Evolutionary conservation across 1,284 basidiomycete species (phyloP).

Genomic region (Ganoderma sinense): DNA sequence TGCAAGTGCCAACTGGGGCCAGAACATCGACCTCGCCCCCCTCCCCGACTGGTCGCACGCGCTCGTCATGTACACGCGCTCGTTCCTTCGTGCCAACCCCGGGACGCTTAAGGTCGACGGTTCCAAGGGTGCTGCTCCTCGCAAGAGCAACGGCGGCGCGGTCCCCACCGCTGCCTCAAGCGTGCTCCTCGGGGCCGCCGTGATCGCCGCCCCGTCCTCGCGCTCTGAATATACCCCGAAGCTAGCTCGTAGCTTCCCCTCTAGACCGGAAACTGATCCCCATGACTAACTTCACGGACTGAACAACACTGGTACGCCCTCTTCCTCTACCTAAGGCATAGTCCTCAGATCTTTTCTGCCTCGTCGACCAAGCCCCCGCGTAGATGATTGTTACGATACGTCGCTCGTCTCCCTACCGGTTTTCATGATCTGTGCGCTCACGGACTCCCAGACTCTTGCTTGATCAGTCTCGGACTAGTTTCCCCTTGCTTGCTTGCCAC

Average conservation of each 20-base stretch:
- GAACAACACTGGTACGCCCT: constrained; percentile 8
- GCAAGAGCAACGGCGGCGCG: too few relatives aligned
- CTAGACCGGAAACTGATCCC: neutral
- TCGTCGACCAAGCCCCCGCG: constrained; percentile 26
- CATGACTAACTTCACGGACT: constrained; percentile 26
- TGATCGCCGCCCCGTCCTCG: constrained; percentile 60
- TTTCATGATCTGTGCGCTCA: constrained; percentile 25
- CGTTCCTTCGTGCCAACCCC: constrained; percentile 67
- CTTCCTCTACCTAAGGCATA: constrained; percentile 23
- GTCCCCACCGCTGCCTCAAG: too few relatives aligned
- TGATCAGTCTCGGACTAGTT: constrained; percentile 14
- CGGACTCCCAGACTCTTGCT: constrained; percentile 34
- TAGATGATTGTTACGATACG: constrained; percentile 32
- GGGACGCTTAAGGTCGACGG: constrained; percentile 61
- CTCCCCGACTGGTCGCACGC: constrained; percentile 64
- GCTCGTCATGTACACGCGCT: constrained; percentile 51
- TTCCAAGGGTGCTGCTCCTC: too few relatives aligned
- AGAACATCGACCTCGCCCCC: constrained; percentile 59
- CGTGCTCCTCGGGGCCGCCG: constrained; percentile 56
- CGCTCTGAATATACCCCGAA: constrained; percentile 51
- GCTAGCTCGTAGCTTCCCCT: neutral
- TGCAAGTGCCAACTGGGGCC: constrained; percentile 68
- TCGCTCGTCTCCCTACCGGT: constrained; percentile 19
- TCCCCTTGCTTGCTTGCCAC: constrained; percentile 25
- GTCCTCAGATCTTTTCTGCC: constrained; percentile 15